Conservation (phyloP, 208 protist genomes). For the Acanthamoeba castellanii region DNA sequence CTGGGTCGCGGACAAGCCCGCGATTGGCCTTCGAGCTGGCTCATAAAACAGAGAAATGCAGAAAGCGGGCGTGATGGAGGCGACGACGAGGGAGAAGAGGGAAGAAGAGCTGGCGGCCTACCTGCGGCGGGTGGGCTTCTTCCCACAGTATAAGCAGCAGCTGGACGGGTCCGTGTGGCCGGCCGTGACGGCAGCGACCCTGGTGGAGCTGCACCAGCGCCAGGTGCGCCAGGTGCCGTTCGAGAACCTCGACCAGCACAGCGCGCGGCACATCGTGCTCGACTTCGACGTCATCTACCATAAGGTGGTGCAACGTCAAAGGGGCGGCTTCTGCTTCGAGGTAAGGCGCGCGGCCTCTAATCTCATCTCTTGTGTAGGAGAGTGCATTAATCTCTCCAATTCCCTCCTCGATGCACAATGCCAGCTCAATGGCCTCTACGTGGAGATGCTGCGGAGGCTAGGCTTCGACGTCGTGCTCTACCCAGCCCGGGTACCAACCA, state of each 20-base stretch:
- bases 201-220: background rate
- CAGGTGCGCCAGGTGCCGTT: background rate
- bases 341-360: background rate
- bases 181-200: background rate
- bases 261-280: background rate
- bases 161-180: background rate
- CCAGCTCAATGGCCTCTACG: slow-evolving; percentile 33
- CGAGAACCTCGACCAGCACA: slow-evolving; percentile 55
- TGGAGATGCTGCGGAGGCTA: background rate
- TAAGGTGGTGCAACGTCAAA: background rate
- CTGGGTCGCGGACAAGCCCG: too few relatives aligned
- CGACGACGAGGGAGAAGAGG: too few relatives aligned
- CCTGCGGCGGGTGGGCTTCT: background rate
- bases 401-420: too few relatives aligned
- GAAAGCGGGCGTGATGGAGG: too few relatives aligned
- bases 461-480: background rate
- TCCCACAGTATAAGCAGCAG: background rate
- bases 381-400: background rate
- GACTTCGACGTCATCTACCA: background rate
- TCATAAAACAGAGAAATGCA: too few relatives aligned
- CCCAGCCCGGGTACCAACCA: background rate
- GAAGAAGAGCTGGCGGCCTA: background rate
- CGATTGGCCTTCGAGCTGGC: too few relatives aligned
- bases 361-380: background rate
- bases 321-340: slow-evolving; percentile 37